Base-by-base conservation (phyloP, 2,329 filamentous ascomycete species). In the Escovopsis weberi region DNA sequence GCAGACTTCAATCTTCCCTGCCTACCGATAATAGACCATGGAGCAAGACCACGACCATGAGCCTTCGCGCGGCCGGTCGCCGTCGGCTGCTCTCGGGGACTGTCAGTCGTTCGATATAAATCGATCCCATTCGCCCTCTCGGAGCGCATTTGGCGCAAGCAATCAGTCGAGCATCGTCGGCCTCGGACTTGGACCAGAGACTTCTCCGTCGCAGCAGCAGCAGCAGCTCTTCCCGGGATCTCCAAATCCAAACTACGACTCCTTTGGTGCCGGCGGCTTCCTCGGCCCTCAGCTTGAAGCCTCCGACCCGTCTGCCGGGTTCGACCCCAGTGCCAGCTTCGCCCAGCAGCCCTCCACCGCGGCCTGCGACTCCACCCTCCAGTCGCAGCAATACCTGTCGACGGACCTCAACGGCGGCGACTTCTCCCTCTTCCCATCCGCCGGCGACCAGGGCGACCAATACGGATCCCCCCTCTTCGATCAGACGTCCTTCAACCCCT, bases 71-170 rank as follows among this genome's bases (percentile, higher is more conserved):
- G 75, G 75, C 57, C 75, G 76, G 56, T 80, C 78, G 52, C 74
- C 71, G 51, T 80, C 78, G 55, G 67, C 68, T 56, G 28, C 28
- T 32, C 8, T 32, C 28, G 68, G 69, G 49, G 69, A 73, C 55
- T 70, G 70, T 52, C 68, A 74, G 55, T 63, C 62, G 57, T 59
- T 67, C 66, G 70, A 77, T 78, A 80, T 82, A 80, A 82, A 72
- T 60, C 75, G 77, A 59, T 72, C 66, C 51, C 77, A 76, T 60
- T 80, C 78, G 53, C 74, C 77, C 53, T 75, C 76, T 57, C 73
- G 72, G 61, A 67, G 67, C 53, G 74, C 71, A 54, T 66, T 70
- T 57, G 64, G 69, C 57, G 49, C 56, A 38, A 67, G 68, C 56
- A 61, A 69, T 45, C 42, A 46, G 39, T 38, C 45, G 30, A 23